Base-by-base conservation (phyloP, 176 grass and related monocot species). In the Oryza coarctata region DNA sequence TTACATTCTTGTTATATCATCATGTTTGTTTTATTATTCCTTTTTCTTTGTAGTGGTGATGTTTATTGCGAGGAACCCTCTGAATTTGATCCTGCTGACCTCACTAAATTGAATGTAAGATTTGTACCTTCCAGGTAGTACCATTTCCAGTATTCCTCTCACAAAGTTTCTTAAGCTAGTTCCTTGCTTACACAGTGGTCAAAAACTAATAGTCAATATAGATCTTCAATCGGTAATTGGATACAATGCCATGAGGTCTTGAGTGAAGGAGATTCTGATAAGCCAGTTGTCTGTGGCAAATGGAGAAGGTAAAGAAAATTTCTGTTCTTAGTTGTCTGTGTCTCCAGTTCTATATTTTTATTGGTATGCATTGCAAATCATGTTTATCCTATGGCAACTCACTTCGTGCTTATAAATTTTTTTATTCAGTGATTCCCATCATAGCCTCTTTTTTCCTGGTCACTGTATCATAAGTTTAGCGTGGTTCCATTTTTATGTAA, bases 221-320 rank as follows among this genome's bases (percentile, higher is more conserved):
- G 72, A 79, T 76, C 80, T 76, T 91, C 87, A 77, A 82, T 86
- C 80, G 96, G 96, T 86, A 98, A 98, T 64, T 98, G 96, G 96
- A 76, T 98, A 81, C 93, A 98, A 72, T 98, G 96, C 80, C 82
- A 68, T 49, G 96, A 93, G n/a, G 67, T 77, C 12, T 41, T 91
- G 81, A 82, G 87, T 63, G 49, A 49, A 71, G 52, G 80, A 52
- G 83, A 83, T 72, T 85, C 75, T 86, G 87, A 85, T 78, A 88
- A 95, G 47, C 70, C 60, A 74, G 81, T 77, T 39, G 49, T 98
- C 63, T 98, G 96, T 36, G 92, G 93, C 55, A 98, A 95, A 65
- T 98, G 96, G 96, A 94, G 96, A 82, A 93, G 96, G 96, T 98
- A 90, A 89, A 65, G 2, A 32, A 65, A 47, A 10, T 50, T 88